These are phyloP conservation scores for Aspergillus carlsbadensis DNA, from an alignment of 495 filamentous ascomycete genomes.

Conservation along the genomic window DNA sequence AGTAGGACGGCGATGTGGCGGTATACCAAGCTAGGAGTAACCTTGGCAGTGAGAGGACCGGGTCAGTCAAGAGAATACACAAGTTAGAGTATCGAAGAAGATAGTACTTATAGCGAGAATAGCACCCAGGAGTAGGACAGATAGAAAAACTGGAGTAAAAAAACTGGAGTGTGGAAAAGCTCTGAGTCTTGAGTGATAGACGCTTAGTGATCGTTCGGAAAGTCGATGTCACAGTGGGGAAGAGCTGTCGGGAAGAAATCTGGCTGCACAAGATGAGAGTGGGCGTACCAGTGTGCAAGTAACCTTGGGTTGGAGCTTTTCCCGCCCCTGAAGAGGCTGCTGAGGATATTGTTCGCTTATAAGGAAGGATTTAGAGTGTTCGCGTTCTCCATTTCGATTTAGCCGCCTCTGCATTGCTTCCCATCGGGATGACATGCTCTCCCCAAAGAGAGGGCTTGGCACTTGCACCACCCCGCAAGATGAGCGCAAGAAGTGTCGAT, in stretches of 20 bases:
- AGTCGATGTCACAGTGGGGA: slow-evolving; percentile 33
- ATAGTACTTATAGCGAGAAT: background rate
- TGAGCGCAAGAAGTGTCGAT: background rate
- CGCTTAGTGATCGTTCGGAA: slow-evolving; percentile 22
- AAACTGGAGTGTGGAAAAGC: slow-evolving; percentile 3
- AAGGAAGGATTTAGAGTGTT: background rate
- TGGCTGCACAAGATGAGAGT: background rate
- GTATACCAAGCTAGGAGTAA: background rate
- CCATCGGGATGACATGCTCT: slow-evolving; percentile 13
- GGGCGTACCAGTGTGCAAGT: background rate
- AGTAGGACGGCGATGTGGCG: slow-evolving; percentile 15
- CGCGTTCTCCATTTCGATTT: no score
- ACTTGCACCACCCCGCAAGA: background rate
- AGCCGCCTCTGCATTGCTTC: no score
- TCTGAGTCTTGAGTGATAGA: slow-evolving; percentile 6
- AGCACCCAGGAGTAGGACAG: background rate
- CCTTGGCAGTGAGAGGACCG: background rate
- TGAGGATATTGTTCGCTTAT: background rate
- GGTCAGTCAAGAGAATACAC: background rate
- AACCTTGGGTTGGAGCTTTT: background rate
- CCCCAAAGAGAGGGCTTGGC: slow-evolving; percentile 15
- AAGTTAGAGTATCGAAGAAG: background rate
- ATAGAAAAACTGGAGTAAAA: no score
- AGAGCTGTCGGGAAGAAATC: slow-evolving; percentile 5
- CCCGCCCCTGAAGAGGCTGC: background rate